Evolutionary conservation across 129 eudicot species (phyloP), one percentile per base, ranked within the genome.

Genomic region (Arctium minus): DNA sequence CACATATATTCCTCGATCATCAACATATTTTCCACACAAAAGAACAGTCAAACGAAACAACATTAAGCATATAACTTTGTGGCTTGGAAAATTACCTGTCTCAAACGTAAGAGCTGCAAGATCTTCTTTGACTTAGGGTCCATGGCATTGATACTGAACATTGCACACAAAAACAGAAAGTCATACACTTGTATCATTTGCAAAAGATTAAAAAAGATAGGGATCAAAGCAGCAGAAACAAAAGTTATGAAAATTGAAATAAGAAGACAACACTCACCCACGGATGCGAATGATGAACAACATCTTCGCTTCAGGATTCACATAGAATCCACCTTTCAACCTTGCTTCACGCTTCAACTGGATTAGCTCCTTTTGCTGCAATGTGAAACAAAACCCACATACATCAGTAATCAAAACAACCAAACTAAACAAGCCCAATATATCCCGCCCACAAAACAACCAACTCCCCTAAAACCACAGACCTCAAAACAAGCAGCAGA

Each of bases 311-410:
- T 92, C 94, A 10, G 97, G 97, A 70, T 78, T 86, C 46, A 92
- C 97, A 85, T 92, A 92, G 70, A 92, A 92, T 12, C 94, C 94
- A 22, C 97, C 97, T 79, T 92, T 92, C 82, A 92, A 80, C 39
- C 92, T 87, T 15, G 97, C 92, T 86, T 92, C 97, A 31, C 97
- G 91, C 88, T 90, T 92, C 87, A 92, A 78, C 44, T 81, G 88
- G 65, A 92, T 85, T 67, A 89, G 74, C 89, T 91, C 96, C 87
- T 82, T 91, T 81, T 85, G 89, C 97, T 93, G 75, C 10, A 0
- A 48, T 33, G 22, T 67, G 11, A 87, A 78, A 36, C 70, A 15
- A 70, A 32, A 17, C 6, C 27, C 27, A 15, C 1, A 7, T 6
- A 62, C 18, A 8, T 69, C 42, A 31, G 18, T 3, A 4, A 50